phyloP scores from a whole-genome alignment of 768 basidiomycete species.

The Saitozyma sp. region DNA sequence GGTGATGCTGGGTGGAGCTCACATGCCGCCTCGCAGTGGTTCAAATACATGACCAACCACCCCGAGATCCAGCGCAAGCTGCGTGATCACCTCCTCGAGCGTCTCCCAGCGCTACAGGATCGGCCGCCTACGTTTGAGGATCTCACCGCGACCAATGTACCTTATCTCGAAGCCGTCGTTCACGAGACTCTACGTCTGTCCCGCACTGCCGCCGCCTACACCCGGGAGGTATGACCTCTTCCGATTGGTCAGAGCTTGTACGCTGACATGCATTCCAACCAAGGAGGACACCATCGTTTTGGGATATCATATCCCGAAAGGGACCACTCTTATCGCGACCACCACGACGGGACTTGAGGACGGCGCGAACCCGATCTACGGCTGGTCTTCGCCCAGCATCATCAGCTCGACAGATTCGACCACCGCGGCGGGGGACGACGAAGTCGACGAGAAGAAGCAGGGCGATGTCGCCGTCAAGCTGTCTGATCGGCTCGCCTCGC shows the following conservation, averaged over 20 bases:
- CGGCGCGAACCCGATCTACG: slow-evolving; percentile 10
- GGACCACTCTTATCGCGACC: slow-evolving; percentile 30
- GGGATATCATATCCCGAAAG: slow-evolving; percentile 38
- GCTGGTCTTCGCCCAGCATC: neutral
- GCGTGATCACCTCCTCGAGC: slow-evolving; percentile 20
- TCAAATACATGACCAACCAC: slow-evolving; percentile 43
- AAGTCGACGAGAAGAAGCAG: neutral
- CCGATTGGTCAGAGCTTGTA: too few relatives aligned
- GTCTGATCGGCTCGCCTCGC: slow-evolving; percentile 3
- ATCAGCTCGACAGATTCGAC: too few relatives aligned
- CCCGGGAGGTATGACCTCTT: slow-evolving; percentile 27
- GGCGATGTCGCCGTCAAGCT: slow-evolving; percentile 2
- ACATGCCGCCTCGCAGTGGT: slow-evolving; percentile 23
- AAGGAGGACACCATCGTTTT: slow-evolving; percentile 38
- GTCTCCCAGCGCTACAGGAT: slow-evolving; percentile 24
- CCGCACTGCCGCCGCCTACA: slow-evolving; percentile 34
- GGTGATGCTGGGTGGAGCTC: neutral
- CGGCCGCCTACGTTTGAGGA: slow-evolving; percentile 31
- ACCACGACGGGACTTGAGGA: slow-evolving; percentile 28
- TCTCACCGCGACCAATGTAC: slow-evolving; percentile 24
- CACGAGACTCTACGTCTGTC: slow-evolving; percentile 39
- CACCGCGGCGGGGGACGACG: neutral
- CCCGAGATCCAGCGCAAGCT: slow-evolving; percentile 37
- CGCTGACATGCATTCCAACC: slow-evolving; percentile 12
- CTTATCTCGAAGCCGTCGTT: slow-evolving; percentile 47